Base-by-base conservation (phyloP, 2,329 filamentous ascomycete species). In the Colletotrichum liaoningense region DNA sequence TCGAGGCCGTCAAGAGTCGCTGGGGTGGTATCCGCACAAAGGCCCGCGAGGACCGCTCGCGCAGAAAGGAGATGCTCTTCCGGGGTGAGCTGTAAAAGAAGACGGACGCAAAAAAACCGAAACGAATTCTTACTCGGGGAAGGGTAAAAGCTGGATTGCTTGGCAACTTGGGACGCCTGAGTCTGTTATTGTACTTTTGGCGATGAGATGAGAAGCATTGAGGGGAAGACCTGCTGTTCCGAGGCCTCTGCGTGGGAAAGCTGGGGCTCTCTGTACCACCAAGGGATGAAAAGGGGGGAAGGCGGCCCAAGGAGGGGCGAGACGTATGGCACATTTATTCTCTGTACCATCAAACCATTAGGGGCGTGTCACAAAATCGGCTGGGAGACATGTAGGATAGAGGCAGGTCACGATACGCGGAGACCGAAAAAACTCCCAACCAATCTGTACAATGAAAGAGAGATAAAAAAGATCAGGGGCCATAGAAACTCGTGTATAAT, bases 11-110 rank as follows among this genome's bases (percentile, higher is more conserved):
- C 72, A 86, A 86, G 82, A 82, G 83, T n/a, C 81, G 86, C 64
- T 92, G 90, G 90, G 90, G 91, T 12, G 85, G 88, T 24, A 87
- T 86, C 74, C 86, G 87, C 80, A 82, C 82, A 35, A 84, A 86
- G 79, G 91, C 91, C 14, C 82, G 86, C 70, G 87, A 89, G 77
- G 90, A 92, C 56, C 83, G 88, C 75, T 79, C 83, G 78, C 88
- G 87, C 83, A 85, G 91, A 75, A 85, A 84, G 75, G 83, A 84
- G 54, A 84, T 91, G 85, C 77, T 91, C 64, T 85, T 87, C 74
- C 81, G 83, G 30, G 88, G 88, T 55, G 84, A 88, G 79, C 77
- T 90, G 79, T 90, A 84, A 79, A 57, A 16, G 3, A 30, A 7
- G 1, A 16, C n/a, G 1, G 6, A 30, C 16, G 11, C 3, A 0